Evolutionary conservation across 176 grass and related monocot genomes (phyloP), one percentile per base, ranked within the genome.

Genomic region (Bromus sterilis): DNA sequence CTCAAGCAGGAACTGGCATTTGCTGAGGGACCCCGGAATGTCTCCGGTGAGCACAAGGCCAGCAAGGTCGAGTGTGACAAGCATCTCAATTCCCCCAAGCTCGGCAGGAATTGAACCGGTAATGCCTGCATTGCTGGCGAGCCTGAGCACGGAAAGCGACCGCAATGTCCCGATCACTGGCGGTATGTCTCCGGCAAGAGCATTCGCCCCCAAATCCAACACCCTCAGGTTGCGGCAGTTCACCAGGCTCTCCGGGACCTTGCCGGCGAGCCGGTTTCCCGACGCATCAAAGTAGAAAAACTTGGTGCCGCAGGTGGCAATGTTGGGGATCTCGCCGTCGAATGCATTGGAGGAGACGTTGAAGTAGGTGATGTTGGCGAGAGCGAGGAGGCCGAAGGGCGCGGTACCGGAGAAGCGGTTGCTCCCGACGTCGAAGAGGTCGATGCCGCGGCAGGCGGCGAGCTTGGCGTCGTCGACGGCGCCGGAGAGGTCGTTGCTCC

Each of bases 331-430:
- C 78, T 67, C 40, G n/a, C 93, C 96, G 13, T 85, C 76, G 76
- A 99, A 95, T 25, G 90, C 34, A 69, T 99, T 99, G 82, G 82
- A 91, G 5, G 96, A 99, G 68, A 94, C 90, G 73, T 99, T 93
- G 85, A 99, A 95, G 83, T 95, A 99, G 84, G 91, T 93, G 60
- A 99, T 91, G 76, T 99, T 99, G 37, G 79, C 81, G 56, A 88
- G 65, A 46, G 4, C 56, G 5, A 99, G 85, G 2, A 93, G 78
- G 7, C 60, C 39, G 37, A 95, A 95, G 0, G 96, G 96, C 20
- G 88, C 74, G 0, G 77, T 36, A 1, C 96, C 96, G 60, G 91
- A 23, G 84, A 99, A 99, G 0, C 55, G 61, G 83, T 99, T 99
- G 86, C 84, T 82, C 15, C 87, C 93, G 33, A 99, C 81, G 83